Percentiles rank a stretch among this genome's conserved stretches.
Conservation (phyloP, 208 protist species). For the Trypanosoma avium region DNA sequence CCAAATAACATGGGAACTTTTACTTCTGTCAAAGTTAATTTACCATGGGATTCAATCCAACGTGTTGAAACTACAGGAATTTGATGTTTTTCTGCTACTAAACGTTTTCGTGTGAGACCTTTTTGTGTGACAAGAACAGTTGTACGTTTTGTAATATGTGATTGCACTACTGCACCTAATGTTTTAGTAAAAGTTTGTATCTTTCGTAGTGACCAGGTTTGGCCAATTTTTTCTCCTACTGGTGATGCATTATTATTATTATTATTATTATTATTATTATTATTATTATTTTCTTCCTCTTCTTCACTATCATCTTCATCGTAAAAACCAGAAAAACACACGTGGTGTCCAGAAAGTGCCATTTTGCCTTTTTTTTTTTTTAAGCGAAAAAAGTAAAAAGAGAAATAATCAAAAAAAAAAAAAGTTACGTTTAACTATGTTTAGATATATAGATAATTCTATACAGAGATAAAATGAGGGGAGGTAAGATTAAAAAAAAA, state of each 20-base stretch:
- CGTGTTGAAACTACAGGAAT: conserved; percentile 56
- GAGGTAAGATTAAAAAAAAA: too few relatives aligned
- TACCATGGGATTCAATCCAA: conserved; percentile 39
- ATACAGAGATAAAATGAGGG: neutral
- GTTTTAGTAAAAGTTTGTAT: conserved; percentile 11
- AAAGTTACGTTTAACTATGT: neutral
- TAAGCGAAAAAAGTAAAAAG: neutral
- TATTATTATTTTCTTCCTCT: conserved; percentile 9
- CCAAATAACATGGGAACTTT: conserved; percentile 56
- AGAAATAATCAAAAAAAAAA: conserved; percentile 4
- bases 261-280: neutral
- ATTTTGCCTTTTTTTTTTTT: neutral
- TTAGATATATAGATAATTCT: neutral
- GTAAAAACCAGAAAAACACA: conserved; percentile 38
- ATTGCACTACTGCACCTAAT: conserved; percentile 36
- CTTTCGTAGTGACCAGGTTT: conserved; percentile 5
- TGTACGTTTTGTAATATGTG: conserved; percentile 42
- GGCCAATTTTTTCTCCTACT: neutral
- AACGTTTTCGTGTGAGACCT: conserved; percentile 69
- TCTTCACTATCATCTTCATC: conserved; percentile 2
- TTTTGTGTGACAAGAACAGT: conserved; percentile 58
- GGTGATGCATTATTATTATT: neutral
- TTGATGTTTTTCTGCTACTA: conserved; percentile 49
- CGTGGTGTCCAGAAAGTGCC: conserved; percentile 19
- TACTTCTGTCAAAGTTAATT: conserved; percentile 15